A percentile compares a stretch with the other conserved stretches of the same genome.
phyloP scores from a whole-genome alignment of 257 asterid genomes.

The Nicotiana tabacum region DNA sequence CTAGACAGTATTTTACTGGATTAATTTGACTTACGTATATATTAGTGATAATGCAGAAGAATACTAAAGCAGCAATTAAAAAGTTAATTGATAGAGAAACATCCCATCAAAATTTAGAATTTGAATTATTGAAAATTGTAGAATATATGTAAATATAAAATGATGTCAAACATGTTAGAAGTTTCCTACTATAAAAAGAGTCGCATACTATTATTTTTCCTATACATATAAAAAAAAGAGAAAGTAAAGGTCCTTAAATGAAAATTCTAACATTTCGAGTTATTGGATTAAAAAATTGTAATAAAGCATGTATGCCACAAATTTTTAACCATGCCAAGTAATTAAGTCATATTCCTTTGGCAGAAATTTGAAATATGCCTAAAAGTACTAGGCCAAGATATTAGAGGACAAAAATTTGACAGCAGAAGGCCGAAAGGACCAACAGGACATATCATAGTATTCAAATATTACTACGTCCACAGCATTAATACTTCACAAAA shows the following conservation, averaged over 20 bases:
- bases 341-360: not conserved
- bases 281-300: not conserved
- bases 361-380: not conserved
- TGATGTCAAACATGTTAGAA: not conserved
- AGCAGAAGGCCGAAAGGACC: not conserved
- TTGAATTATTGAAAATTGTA: not conserved
- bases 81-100: not conserved
- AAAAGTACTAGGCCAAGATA: not conserved
- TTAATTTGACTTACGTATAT: not conserved
- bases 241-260: not conserved
- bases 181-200: not conserved
- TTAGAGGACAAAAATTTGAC: not conserved
- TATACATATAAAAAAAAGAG: not conserved
- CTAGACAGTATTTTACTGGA: not conserved
- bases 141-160: not conserved
- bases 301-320: not conserved
- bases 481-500: conserved; percentile 9
- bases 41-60: not conserved
- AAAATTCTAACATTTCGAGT: not conserved
- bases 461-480: not conserved
- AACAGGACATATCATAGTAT: not conserved
- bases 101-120: not conserved
- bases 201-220: not conserved
- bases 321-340: not conserved
- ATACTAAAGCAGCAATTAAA: not conserved